Evolutionary conservation across 306 rosid genomes (phyloP), one percentile per base, ranked within the genome.

Genomic region (Trichosanthes truncata): DNA sequence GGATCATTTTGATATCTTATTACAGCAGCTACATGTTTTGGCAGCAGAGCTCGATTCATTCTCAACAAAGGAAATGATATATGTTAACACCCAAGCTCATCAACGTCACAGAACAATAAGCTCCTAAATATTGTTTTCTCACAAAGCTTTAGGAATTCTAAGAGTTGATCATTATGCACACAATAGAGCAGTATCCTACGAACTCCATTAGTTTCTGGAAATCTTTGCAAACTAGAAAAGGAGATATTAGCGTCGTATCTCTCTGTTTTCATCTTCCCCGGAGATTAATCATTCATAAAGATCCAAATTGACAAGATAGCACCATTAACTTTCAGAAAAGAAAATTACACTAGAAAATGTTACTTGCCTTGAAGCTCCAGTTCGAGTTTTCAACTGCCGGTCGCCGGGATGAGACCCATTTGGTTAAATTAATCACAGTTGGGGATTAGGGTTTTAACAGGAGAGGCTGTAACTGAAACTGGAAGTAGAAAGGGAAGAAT

Each of bases 11-110:
- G 95, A 56, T 53, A 81, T 78, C 82, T 81, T 11, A 94, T 84
- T 20, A 94, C 97, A 1, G 93, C 91, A 6, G 84, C 85, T 55
- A 94, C 94, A 83, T 94, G 96, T 76, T 88, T 92, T 3, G 94
- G 94, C 81, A 87, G 96, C 62, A 92, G 75, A 74, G 83, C 83
- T 36, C 87, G 86, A 82, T 62, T 84, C 98, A 90, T 92, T 80
- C 73, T 81, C 81, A 80, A 61, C 26, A 72, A 36, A 66, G 74
- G 14, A 66, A 36, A 3, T 36, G 26, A 66, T 41, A 43, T 21
- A 69, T 69, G n/a, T 61, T 12, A 26, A 61, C 68, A 25, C 38
- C 63, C 33, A 57, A 57, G 23, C 63, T 33, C 63, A 57, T 21
- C 63, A 57, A 57, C 33, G 31, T 57, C 63, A 23, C 52, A 46